Percentiles rank a stretch among this genome's conserved stretches.
Evolutionary conservation across 192 early-diverging fungal species (phyloP).

Genomic region (Linnemannia zychae): DNA sequence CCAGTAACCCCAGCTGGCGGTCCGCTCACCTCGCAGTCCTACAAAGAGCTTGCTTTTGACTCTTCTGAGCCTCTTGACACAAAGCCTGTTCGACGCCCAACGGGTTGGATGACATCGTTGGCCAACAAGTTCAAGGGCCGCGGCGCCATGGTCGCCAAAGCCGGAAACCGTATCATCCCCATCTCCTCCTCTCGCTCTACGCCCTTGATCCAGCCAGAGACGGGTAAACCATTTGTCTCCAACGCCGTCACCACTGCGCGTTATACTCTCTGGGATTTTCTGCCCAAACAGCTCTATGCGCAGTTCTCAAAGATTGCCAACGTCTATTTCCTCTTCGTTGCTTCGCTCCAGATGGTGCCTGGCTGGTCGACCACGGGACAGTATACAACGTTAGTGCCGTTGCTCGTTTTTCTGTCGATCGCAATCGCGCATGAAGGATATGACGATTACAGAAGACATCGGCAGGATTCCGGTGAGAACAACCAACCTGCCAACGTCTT

Average conservation of each 20-base stretch:
- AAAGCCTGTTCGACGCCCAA: not conserved
- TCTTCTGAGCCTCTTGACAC: not conserved
- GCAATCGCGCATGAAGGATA: constrained; percentile 85
- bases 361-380: constrained; percentile 83
- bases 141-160: constrained; percentile 7
- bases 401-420: constrained; percentile 79
- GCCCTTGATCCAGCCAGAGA: constrained; percentile 59
- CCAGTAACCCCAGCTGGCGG: not conserved
- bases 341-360: constrained; percentile 69
- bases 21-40: constrained; percentile 3
- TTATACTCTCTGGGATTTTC: constrained; percentile 69
- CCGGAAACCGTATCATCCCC: constrained; percentile 33
- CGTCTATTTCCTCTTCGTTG: constrained; percentile 77
- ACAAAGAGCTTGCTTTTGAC: constrained; percentile 1
- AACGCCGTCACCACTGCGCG: constrained; percentile 75
- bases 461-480: constrained; percentile 74
- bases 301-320: constrained; percentile 82
- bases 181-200: constrained; percentile 31
- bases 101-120: constrained; percentile 9
- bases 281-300: constrained; percentile 73
- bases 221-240: constrained; percentile 62
- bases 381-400: constrained; percentile 82
- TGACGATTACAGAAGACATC: constrained; percentile 78
- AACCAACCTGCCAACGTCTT: constrained; percentile 70
- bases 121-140: constrained; percentile 31